Evolutionary conservation across 2,329 filamentous ascomycete species (phyloP), one percentile per base, ranked within the genome.

Genomic region (Delphinella strobiligena): DNA sequence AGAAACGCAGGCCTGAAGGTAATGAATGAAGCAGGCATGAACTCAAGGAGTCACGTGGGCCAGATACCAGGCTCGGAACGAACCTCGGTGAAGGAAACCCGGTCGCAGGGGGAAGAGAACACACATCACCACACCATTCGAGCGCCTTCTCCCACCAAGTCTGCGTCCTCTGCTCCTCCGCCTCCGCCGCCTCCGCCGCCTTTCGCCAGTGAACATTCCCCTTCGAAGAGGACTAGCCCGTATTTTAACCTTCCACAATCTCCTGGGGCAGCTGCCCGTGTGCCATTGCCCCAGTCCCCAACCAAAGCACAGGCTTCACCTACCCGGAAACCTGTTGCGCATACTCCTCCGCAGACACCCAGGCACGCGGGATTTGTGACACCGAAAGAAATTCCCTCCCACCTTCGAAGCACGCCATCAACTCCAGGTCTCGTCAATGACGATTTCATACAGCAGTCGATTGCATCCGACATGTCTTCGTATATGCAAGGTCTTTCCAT

Each of bases 11-110:
- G 80, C 3, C 65, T 84, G 36, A 72, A 81, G 49, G 69, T 78
- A 0, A 77, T 94, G 78, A 87, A 84, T 48, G 84, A 88, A 44
- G 80, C 82, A 22, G 81, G 80, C 10, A 79, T 82, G 14, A 94
- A 94, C 56, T 75, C 82, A 14, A 74, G 87, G 42, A 64, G 60
- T 71, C 74, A 24, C 66, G 47, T 31, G 52, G 56, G 51, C 47
- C 63, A 53, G 45, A 55, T 49, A 43, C 24, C 44, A 22, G 34
- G 37, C 4, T 19, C 38, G 10, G 32, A 37, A 16, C 35, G 18
- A 10, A 58, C 62, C 15, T 42, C 51, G 5, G 48, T 44, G 16
- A 33, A 38, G 34, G 30, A 38, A 15, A n/a, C 27, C 27, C 41
- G 50, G 5, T 46, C 45, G 22, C 12, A 29, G 12, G 40, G 37